Base-by-base conservation (phyloP, 306 rosid species). In the Rosa rugosa region DNA sequence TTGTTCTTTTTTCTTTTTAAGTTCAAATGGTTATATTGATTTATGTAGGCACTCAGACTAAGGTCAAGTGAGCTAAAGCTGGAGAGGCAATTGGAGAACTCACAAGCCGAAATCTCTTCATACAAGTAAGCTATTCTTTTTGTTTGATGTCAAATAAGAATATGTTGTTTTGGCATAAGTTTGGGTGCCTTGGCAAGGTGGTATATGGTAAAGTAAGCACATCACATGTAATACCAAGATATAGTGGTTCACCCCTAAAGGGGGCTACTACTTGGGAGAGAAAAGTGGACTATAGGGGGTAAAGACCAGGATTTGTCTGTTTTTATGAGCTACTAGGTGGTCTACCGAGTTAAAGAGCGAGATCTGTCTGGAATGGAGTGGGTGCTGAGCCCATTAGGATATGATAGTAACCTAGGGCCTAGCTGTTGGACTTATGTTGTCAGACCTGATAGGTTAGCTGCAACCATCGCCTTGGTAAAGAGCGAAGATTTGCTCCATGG, bases 51-150 rank as follows among this genome's bases (percentile, higher is more conserved):
- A 74, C 94, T 96, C 71, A 91, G 89, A 85, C 81, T 96, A 80
- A 89, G 98, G 84, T 96, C 99, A 69, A 91, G 80, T 76, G 99
- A 93, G 88, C 83, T 96, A 81, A 96, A 90, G 93, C 93, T 93
- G 78, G 93, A 88, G 89, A 96, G 93, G 86, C 94, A 89, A 85
- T 81, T 93, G 91, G 93, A 96, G 87, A 93, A 84, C 72, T 82
- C 91, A 59, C 84, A 91, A 80, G 94, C 92, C 73, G 97, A 96
- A 87, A 89, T 93, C 70, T 85, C 92, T 69, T 85, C 93, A 9
- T 85, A 66, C 96, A 96, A 89, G 98, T 96, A 93, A 13, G 86
- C 38, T 54, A 25, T 57, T 42, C 70, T 25, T 42, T 79, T 72
- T 50, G 74, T 81, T 34, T 68, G 81, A 63, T 71, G 47, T 31